Percentiles rank a stretch among this genome's conserved stretches.
Evolutionary conservation across 2,329 filamentous ascomycete species (phyloP).

Genomic region (Neoscytalidium dimidiatum): DNA sequence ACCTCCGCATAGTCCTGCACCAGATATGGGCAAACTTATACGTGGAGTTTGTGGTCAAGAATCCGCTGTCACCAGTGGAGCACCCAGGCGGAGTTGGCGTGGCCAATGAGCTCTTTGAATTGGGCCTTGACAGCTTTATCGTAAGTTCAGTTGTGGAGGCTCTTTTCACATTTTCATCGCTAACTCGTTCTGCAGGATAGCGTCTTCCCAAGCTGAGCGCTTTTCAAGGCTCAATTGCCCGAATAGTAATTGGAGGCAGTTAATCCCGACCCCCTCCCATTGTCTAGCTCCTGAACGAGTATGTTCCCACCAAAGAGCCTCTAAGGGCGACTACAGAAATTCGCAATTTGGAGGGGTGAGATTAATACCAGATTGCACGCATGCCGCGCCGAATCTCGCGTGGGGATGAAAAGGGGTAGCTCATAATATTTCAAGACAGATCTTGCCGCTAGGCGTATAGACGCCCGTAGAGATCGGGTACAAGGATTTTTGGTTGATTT

Average conservation of each 20-base stretch:
- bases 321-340: too few relatives aligned
- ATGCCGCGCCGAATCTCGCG: background rate
- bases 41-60: constrained; percentile 83
- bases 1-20: constrained; percentile 91
- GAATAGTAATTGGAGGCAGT: too few relatives aligned
- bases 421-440: background rate
- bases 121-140: constrained; percentile 70
- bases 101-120: constrained; percentile 66
- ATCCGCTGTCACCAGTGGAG: constrained; percentile 62
- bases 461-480: too few relatives aligned
- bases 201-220: constrained; percentile 5
- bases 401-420: background rate
- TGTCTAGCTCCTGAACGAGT: too few relatives aligned
- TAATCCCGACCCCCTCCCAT: too few relatives aligned
- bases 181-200: constrained; percentile 4
- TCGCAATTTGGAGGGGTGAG: too few relatives aligned
- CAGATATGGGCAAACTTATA: constrained; percentile 99
- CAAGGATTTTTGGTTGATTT: too few relatives aligned
- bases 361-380: background rate
- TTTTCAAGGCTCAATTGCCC: background rate
- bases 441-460: too few relatives aligned
- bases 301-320: too few relatives aligned
- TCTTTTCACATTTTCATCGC: background rate
- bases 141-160: background rate
- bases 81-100: constrained; percentile 64